These are phyloP conservation scores for Neurospora sp. DNA, from an alignment of 495 filamentous ascomycete species.

Conservation along the genomic window DNA sequence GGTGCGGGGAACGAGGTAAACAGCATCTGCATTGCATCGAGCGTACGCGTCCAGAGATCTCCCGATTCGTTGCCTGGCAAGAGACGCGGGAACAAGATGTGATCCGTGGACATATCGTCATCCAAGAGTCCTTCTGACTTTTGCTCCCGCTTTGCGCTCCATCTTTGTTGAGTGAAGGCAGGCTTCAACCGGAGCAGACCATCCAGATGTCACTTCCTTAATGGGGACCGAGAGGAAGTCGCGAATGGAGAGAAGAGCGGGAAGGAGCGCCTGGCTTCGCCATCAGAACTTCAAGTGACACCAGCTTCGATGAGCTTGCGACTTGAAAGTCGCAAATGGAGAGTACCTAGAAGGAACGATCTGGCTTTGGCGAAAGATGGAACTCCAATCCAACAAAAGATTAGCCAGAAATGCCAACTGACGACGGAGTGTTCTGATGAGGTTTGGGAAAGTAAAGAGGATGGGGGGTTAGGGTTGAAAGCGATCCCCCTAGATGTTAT, in stretches of 20 bases:
- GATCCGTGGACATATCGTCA: not conserved
- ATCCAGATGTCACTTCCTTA: not conserved
- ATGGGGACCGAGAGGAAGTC: not conserved
- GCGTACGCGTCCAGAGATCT: not conserved
- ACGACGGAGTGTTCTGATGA: too few species aligned
- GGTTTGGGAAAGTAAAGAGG: not conserved
- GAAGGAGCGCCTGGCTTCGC: not conserved
- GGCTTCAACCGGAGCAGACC: not conserved
- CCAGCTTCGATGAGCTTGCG: too few species aligned
- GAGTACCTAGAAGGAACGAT: not conserved
- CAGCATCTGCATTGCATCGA: slow-evolving; percentile 3
- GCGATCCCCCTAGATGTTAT: not conserved
- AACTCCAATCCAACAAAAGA: not conserved
- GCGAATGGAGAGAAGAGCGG: not conserved
- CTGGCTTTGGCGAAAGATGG: not conserved
- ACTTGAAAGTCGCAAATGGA: not conserved
- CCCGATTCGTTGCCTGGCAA: not conserved
- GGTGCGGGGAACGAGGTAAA: slow-evolving; percentile 5
- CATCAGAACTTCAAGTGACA: not conserved
- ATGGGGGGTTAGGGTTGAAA: not conserved
- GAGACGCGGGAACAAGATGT: not conserved
- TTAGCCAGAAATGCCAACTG: not conserved
- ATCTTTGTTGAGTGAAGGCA: not conserved
- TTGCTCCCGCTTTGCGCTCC: not conserved
- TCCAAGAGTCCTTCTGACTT: not conserved